Evolutionary conservation across 2,329 filamentous ascomycete genomes (phyloP).

Genomic region (Daldinia sp.): DNA sequence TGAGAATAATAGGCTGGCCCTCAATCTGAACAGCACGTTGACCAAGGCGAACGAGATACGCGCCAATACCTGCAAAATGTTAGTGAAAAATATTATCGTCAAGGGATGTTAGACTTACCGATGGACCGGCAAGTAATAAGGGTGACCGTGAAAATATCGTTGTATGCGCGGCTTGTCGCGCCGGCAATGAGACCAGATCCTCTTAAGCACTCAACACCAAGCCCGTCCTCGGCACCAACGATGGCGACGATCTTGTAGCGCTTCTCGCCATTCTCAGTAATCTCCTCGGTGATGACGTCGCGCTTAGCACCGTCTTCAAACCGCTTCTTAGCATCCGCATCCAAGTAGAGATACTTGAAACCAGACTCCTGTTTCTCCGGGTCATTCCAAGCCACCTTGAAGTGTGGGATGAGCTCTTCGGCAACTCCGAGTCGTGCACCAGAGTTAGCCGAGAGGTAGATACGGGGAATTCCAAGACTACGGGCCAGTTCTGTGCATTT

Average conservation of each 20-base stretch:
- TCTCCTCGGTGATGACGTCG: conserved; percentile 86
- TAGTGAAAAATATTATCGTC: conserved; percentile 41
- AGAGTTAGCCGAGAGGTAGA: conserved; percentile 98
- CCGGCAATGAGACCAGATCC: conserved; percentile 98
- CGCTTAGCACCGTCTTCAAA: conserved; percentile 81
- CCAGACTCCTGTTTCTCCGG: conserved; percentile 79
- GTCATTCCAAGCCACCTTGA: conserved; percentile 97
- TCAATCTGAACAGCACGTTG: conserved; percentile 99
- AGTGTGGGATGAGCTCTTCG: conserved; percentile 95
- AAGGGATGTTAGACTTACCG: conserved; percentile 62
- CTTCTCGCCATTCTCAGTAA: conserved; percentile 86
- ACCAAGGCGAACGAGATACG: conserved; percentile 96
- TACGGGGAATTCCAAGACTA: conserved; percentile 92
- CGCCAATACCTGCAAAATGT: conserved; percentile 77
- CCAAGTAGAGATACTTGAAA: conserved; percentile 97
- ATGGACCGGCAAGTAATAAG: conserved; percentile 98
- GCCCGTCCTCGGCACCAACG: conserved; percentile 90
- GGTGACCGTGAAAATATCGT: conserved; percentile 98
- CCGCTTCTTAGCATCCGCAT: conserved; percentile 82
- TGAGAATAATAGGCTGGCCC: conserved; percentile 98
- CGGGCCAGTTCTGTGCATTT: conserved; percentile 97
- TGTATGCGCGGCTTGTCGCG: conserved; percentile 95
- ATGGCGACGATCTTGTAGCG: conserved; percentile 95
- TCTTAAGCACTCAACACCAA: conserved; percentile 96
- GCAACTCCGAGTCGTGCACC: conserved; percentile 97